phyloP scores from a whole-genome alignment of 768 basidiomycete species.

The Mrakia gelida region DNA sequence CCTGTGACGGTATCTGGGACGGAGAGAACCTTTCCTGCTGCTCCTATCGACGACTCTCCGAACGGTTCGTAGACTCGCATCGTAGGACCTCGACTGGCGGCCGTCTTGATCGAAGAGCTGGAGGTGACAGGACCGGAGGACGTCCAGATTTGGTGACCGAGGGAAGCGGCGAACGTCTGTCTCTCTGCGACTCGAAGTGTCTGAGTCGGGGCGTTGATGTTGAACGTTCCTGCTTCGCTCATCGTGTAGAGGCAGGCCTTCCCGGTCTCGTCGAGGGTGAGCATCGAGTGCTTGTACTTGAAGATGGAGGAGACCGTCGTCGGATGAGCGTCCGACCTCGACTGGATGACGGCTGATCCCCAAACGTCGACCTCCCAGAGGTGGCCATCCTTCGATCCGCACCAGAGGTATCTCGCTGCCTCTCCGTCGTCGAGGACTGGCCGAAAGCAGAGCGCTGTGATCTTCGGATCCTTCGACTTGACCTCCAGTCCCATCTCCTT shows the following conservation, averaged over 20 bases:
- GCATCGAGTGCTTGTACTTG: constrained; percentile 61
- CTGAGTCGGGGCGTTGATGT: constrained; percentile 33
- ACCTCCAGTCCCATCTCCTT: constrained; percentile 55
- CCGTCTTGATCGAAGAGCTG: constrained; percentile 12
- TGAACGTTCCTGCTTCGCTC: constrained; percentile 4
- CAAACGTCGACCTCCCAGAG: constrained; percentile 74
- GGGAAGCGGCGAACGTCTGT: constrained; percentile 68
- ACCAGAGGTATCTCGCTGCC: constrained; percentile 67
- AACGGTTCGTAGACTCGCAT: constrained; percentile 71
- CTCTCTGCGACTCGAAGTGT: constrained; percentile 65
- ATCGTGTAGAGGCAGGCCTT: constrained; percentile 67
- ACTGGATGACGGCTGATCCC: constrained; percentile 56
- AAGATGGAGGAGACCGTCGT: constrained; percentile 68
- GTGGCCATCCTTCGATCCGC: constrained; percentile 86
- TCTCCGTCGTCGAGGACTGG: constrained; percentile 48
- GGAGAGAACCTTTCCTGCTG: constrained; percentile 10
- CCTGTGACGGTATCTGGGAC: constrained; percentile 68
- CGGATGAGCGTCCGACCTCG: constrained; percentile 61
- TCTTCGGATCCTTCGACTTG: constrained; percentile 60
- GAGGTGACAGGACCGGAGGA: constrained; percentile 47
- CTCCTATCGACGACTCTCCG: constrained; percentile 47
- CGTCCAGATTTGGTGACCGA: constrained; percentile 80
- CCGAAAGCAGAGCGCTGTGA: constrained; percentile 75
- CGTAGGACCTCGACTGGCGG: constrained; percentile 52
- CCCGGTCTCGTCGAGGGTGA: constrained; percentile 78